Conservation (phyloP, 1,139 yeast genomes). For the Debaryomycetaceae sp. region DNA sequence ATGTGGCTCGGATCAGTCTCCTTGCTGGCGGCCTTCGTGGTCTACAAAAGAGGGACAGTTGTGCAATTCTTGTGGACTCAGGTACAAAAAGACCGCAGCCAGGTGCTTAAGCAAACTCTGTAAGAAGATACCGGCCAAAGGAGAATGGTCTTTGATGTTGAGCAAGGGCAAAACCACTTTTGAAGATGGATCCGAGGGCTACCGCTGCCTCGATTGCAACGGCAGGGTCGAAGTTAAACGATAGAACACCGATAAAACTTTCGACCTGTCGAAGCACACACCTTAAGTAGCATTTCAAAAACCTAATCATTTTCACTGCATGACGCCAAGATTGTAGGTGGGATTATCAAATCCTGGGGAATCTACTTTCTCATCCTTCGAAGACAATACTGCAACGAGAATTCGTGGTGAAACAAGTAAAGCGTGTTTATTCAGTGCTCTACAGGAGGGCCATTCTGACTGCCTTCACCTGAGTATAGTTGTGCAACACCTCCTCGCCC, state of each 20-base stretch:
- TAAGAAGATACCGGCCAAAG: slow-evolving; percentile 89
- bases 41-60: slow-evolving; percentile 81
- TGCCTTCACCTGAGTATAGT: slow-evolving; percentile 22
- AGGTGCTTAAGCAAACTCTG: slow-evolving; percentile 75
- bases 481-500: slow-evolving; percentile 23
- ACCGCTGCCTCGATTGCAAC: slow-evolving; percentile 68
- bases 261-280: too few relatives aligned
- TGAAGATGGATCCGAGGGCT: slow-evolving; percentile 44
- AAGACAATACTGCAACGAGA: too few relatives aligned
- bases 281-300: too few relatives aligned
- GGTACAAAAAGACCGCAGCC: slow-evolving; percentile 92
- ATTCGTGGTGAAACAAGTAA: too few relatives aligned
- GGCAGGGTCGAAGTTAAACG: slow-evolving; percentile 40
- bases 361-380: too few relatives aligned
- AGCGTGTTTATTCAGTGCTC: too few relatives aligned
- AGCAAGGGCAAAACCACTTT: slow-evolving; percentile 49
- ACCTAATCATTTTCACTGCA: too few relatives aligned
- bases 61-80: slow-evolving; percentile 92
- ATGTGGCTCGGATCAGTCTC: slow-evolving; percentile 87
- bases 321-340: too few relatives aligned
- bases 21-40: slow-evolving; percentile 99
- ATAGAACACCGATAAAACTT: too few relatives aligned
- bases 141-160: slow-evolving; percentile 91
- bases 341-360: too few relatives aligned
- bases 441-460: too few relatives aligned